Base-by-base conservation (phyloP, 257 asterid genomes). In the Hygrophila difformis region DNA sequence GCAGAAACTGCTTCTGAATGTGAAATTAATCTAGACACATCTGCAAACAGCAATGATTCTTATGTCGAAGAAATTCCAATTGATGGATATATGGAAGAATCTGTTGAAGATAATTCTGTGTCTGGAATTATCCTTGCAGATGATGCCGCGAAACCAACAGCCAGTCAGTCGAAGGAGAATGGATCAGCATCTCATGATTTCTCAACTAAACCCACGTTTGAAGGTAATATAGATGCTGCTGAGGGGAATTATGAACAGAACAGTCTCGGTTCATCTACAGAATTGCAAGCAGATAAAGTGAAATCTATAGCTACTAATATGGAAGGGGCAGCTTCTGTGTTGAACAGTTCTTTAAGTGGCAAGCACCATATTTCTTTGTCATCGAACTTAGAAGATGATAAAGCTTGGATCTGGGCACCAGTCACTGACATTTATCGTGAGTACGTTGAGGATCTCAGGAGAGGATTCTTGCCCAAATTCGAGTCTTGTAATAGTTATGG, bases 381-480 rank as follows among this genome's bases (percentile, higher is more conserved):
- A 12, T 71, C 66, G 1, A 62, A 64, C 53, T 38, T 46, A 14
- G 84, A 58, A 55, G 67, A 73, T 31, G 80, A 66, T 14, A 68
- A 69, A 55, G 66, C 55, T 37, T 74, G 87, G 83, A 63, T 86
- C 18, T 89, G 97, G 96, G 68, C 74, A 17, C 84, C 91, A 4
- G 81, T 81, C 59, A 10, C 74, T 1, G 93, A 79, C 62, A 82
- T 89, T 53, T 69, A 64, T 6, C 67, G 59, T 13, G 78, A 79
- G 49, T 89, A 71, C 59, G 62, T 84, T 64, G 67, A 67, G 53
- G 82, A 77, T 44, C 78, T 82, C 21, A 79, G 65, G 47, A 67
- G 64, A 65, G 93, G 89, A 7, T 59, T 56, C 57, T 49, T 65
- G 52, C 96, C 87, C 5, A 82, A 69, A 59, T 62, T 85, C 24